A percentile compares a stretch with the other conserved stretches of the same genome.
phyloP scores from a whole-genome alignment of 805 yeast species.

The Pichia cephalocereana region DNA sequence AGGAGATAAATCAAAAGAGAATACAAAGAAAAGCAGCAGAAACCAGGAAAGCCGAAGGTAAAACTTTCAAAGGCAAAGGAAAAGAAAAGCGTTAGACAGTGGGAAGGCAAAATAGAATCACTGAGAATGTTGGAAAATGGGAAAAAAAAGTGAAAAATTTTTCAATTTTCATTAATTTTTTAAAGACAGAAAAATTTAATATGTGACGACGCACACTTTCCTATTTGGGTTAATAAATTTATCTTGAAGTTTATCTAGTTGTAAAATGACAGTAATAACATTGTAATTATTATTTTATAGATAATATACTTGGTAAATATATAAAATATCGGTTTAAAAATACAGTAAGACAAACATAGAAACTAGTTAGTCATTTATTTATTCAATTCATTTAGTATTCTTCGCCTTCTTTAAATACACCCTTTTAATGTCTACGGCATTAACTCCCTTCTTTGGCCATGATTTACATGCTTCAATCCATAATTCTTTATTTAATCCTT shows the following conservation, averaged over 20 bases:
- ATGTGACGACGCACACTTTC: not conserved
- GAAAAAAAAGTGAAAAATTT: not conserved
- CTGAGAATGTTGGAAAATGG: too few relatives aligned
- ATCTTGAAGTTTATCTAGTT: too few relatives aligned
- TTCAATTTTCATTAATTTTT: not conserved
- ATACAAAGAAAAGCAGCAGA: not conserved
- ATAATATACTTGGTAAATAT: too few relatives aligned
- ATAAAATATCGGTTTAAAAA: too few relatives aligned
- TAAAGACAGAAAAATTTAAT: too few relatives aligned
- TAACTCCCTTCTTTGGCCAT: constrained; percentile 27
- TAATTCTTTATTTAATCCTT: constrained; percentile 18
- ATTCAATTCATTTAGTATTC: constrained; percentile 1
- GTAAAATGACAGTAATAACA: too few relatives aligned
- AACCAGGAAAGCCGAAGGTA: not conserved
- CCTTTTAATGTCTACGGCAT: constrained; percentile 22
- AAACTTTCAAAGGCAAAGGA: too few relatives aligned
- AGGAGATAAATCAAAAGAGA: not conserved
- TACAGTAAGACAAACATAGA: too few relatives aligned
- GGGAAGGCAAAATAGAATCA: too few relatives aligned
- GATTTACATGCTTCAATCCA: constrained; percentile 25
- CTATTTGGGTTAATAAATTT: not conserved
- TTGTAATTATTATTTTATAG: too few relatives aligned
- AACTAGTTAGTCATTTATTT: too few relatives aligned
- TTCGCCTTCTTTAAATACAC: constrained; percentile 25
- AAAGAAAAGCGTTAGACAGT: not conserved